Base-by-base conservation (phyloP, 1,139 yeast genomes). In the Geotrichum aggregatum region DNA sequence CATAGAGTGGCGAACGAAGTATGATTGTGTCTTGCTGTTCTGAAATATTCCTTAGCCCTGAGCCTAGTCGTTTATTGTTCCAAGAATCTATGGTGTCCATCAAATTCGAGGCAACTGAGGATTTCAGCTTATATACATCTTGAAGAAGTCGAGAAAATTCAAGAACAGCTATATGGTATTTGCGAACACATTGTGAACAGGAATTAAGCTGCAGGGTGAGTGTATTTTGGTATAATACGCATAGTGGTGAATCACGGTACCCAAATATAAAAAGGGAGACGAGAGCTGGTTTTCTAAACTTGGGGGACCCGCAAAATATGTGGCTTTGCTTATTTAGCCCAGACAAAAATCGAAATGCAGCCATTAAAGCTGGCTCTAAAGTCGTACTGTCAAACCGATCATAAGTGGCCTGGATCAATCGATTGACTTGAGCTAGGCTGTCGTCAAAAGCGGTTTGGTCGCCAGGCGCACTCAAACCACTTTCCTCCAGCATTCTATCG, bases 141-240 rank as follows among this genome's bases (percentile, higher is more conserved):
- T 36, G 21, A 46, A 52, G 34, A 21, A 52, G 22, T 30, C 36
- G 26, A 18, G 43, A 49, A 21, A 52, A 35, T 6, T 36, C 36
- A n/a, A 48, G 26, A 30, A 52, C 14, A 11, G 47, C 49, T 19
- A 48, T 26, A 30, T 52, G 54, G 26, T 44, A 52, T 30, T 45
- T 46, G 10, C 54, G 48, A 11, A 49, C 46, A 13, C 51, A 48
- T 16, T 24, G 36, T 8, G 46, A 35, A 35, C 51, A 48, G 8
- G 35, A 41, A 11, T 46, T 14, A 1, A 48, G 51, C 19, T 48
- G 51, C 13, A 19, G 10, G 24, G 36, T 42, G 3, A 48, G 42
- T 22, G 35, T 34, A 11, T 24, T 22, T 28, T 48, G 51, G 35
- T 31, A 48, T 3, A 33, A 22, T 14, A 42, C 42, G 18, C 41